Evolutionary conservation across 805 yeast species (phyloP).

Genomic region (Pichia nanzhaoensis): DNA sequence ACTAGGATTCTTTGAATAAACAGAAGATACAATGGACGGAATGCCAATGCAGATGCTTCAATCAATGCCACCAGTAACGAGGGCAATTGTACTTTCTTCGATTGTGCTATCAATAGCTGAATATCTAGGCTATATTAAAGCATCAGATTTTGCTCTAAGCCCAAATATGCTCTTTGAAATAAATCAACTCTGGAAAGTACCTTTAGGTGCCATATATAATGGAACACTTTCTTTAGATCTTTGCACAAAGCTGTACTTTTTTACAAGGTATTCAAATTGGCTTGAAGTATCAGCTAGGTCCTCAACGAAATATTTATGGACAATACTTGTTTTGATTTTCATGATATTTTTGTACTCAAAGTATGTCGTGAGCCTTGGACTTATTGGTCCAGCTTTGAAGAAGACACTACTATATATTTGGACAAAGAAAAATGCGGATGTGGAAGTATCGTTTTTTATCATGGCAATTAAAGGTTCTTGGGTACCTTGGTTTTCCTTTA

Average conservation of each 20-base stretch:
- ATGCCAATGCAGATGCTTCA: conserved; percentile 35
- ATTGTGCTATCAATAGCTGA: conserved; percentile 30
- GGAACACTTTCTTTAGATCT: conserved; percentile 36
- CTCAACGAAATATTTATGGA: conserved; percentile 35
- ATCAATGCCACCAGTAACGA: conserved; percentile 42
- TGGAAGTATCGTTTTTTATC: conserved; percentile 35
- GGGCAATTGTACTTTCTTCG: conserved; percentile 31
- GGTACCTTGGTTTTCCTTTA: conserved; percentile 35
- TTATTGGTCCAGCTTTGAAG: conserved; percentile 35
- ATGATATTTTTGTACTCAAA: conserved; percentile 29
- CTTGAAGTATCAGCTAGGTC: conserved; percentile 32
- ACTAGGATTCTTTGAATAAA: not conserved
- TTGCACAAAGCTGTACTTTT: conserved; percentile 29
- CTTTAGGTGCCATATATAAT: conserved; percentile 34
- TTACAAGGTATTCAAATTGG: conserved; percentile 33
- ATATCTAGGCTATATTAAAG: conserved; percentile 28
- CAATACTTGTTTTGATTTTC: conserved; percentile 27
- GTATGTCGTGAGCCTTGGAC: conserved; percentile 23
- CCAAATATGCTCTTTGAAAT: not conserved
- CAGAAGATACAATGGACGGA: conserved; percentile 26
- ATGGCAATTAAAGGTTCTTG: conserved; percentile 37
- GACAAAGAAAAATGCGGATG: conserved; percentile 40
- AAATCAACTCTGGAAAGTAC: conserved; percentile 30
- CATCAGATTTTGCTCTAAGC: conserved; percentile 17
- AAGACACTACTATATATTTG: conserved; percentile 38